Conservation (phyloP, 2,329 filamentous ascomycete genomes). For the Furcasterigmium sp. region DNA sequence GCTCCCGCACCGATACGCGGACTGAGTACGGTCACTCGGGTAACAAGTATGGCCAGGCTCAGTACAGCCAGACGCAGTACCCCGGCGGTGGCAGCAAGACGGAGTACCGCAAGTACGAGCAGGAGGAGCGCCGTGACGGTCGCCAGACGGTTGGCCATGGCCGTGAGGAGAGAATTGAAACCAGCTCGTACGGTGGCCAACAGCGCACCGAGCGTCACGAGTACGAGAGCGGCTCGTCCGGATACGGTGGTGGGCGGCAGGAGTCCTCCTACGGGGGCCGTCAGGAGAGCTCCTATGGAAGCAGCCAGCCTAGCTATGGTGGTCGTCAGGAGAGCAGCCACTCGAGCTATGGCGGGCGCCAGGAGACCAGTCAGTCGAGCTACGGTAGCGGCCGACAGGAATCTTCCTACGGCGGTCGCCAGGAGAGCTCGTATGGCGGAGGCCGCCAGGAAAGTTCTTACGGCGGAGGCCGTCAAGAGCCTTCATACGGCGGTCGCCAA, state of each 20-base stretch:
- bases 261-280: slow-evolving; percentile 9
- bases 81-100: slow-evolving; percentile 14
- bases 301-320: slow-evolving; percentile 9
- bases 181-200: slow-evolving; percentile 9
- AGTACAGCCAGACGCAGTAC: slow-evolving; percentile 18
- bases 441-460: not conserved
- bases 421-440: slow-evolving; percentile 10
- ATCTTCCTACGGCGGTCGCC: not conserved
- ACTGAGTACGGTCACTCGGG: too few species aligned
- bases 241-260: slow-evolving; percentile 11
- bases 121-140: slow-evolving; percentile 21
- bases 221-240: slow-evolving; percentile 7
- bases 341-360: slow-evolving; percentile 16
- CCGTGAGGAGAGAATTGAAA: slow-evolving; percentile 12
- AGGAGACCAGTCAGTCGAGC: slow-evolving; percentile 11
- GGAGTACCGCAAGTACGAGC: slow-evolving; percentile 15
- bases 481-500: not conserved
- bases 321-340: slow-evolving; percentile 14
- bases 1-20: too few species aligned
- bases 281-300: slow-evolving; percentile 8
- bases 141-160: too few species aligned
- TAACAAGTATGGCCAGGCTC: slow-evolving; percentile 15
- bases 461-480: slow-evolving; percentile 14
- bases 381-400: slow-evolving; percentile 10
- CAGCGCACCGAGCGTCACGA: slow-evolving; percentile 17